Conservation (phyloP, 306 rosid genomes). For the Dryas octopetala region DNA sequence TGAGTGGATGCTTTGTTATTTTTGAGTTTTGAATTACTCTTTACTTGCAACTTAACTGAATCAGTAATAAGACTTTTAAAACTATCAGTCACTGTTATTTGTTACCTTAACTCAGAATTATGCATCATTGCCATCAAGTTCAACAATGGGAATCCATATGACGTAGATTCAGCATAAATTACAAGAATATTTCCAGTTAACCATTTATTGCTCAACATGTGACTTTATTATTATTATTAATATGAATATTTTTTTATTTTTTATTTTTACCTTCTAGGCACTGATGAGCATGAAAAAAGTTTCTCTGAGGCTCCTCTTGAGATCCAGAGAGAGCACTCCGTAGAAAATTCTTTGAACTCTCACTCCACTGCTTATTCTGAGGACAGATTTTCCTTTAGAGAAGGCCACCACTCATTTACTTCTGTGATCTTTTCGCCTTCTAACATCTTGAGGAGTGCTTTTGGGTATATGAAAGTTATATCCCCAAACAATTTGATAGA, state of each 20-base stretch:
- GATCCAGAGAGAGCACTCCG: slow-evolving; percentile 41
- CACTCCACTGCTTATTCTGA: slow-evolving; percentile 36
- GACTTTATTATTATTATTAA: slow-evolving; percentile 12
- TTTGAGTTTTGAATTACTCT: not conserved
- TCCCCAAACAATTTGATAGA: slow-evolving; percentile 39
- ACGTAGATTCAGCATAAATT: not conserved
- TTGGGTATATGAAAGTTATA: slow-evolving; percentile 53
- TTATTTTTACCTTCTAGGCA: slow-evolving; percentile 38
- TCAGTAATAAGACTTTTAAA: not conserved
- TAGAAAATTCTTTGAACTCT: slow-evolving; percentile 36
- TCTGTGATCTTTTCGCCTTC: slow-evolving; percentile 30
- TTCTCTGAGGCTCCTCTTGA: slow-evolving; percentile 38
- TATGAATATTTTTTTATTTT: slow-evolving; percentile 17
- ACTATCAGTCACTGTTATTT: not conserved
- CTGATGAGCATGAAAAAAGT: slow-evolving; percentile 40
- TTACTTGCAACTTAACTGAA: slow-evolving; percentile 2
- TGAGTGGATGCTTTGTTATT: not conserved
- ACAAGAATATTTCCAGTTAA: not conserved
- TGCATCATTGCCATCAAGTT: not conserved
- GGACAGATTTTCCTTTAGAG: slow-evolving; percentile 33
- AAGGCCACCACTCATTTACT: slow-evolving; percentile 29
- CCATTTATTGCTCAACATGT: slow-evolving; percentile 11
- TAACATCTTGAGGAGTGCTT: slow-evolving; percentile 63
- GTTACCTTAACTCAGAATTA: not conserved
- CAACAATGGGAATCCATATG: not conserved